These are phyloP conservation scores for Rhazya stricta DNA, from an alignment of 257 asterid species.

Conservation along the genomic window DNA sequence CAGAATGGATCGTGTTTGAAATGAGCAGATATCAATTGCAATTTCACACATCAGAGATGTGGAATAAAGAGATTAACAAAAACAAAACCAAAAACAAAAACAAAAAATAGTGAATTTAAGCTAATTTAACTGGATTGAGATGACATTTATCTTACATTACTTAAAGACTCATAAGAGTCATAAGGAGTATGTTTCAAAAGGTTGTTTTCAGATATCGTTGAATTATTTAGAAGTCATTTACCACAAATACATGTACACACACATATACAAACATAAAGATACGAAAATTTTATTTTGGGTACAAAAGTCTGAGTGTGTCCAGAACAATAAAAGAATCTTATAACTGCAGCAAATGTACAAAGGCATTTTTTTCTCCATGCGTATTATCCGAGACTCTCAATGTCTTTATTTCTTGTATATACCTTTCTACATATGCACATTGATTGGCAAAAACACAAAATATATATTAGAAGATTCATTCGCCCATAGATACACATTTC, in stretches of 20 bases:
- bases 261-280: not conserved
- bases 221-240: not conserved
- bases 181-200: not conserved
- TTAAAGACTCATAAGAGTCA: too few species aligned
- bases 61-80: not conserved
- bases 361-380: not conserved
- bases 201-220: not conserved
- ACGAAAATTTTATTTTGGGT: not conserved
- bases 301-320: not conserved
- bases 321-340: not conserved
- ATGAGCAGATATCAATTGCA: not conserved
- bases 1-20: not conserved
- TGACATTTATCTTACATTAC: not conserved
- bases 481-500: not conserved
- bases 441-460: not conserved
- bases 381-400: not conserved
- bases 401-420: not conserved
- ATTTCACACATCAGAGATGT: not conserved
- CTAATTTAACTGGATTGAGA: not conserved
- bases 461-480: not conserved
- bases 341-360: not conserved
- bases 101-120: too few species aligned
- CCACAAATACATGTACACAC: not conserved
- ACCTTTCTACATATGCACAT: not conserved
- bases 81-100: too few species aligned